A percentile compares a stretch with the other conserved stretches of the same genome.
Evolutionary conservation across 1,284 basidiomycete species (phyloP).

Genomic region (Ganoderma resinaceum): DNA sequence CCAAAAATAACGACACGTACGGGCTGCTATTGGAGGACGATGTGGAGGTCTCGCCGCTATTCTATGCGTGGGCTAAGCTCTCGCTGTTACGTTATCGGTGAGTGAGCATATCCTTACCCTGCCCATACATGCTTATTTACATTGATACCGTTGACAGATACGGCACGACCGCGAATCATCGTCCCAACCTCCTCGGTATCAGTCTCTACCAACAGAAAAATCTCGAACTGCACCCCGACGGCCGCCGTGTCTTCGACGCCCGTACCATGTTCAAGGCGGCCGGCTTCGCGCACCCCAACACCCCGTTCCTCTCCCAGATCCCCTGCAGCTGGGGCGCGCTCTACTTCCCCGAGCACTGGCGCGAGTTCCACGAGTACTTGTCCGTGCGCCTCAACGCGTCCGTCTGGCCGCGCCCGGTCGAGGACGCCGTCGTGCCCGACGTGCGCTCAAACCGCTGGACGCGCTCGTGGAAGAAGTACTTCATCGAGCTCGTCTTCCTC

Average conservation of each 20-base stretch:
- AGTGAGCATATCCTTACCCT: not conserved
- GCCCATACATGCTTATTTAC: not conserved
- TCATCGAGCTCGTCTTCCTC: constrained; percentile 83
- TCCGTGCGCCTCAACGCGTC: constrained; percentile 64
- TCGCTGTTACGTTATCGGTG: constrained; percentile 76
- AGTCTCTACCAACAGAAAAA: constrained; percentile 87
- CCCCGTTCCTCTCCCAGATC: constrained; percentile 83
- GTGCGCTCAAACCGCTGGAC: constrained; percentile 83
- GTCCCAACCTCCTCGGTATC: constrained; percentile 70
- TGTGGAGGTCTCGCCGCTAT: constrained; percentile 81
- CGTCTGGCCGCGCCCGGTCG: constrained; percentile 36
- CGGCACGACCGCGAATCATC: constrained; percentile 47
- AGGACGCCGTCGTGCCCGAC: constrained; percentile 59
- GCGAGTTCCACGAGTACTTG: constrained; percentile 82
- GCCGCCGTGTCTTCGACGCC: constrained; percentile 73
- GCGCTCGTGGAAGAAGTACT: constrained; percentile 86
- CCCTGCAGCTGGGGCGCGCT: constrained; percentile 92
- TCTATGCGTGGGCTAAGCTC: constrained; percentile 87
- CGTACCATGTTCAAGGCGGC: constrained; percentile 57
- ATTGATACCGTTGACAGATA: constrained; percentile 52
- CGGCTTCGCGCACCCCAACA: constrained; percentile 51
- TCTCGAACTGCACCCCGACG: constrained; percentile 73
- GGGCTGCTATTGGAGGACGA: constrained; percentile 85
- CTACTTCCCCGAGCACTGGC: constrained; percentile 88
- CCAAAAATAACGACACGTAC: constrained; percentile 72